phyloP scores from a whole-genome alignment of 768 basidiomycete species.

The Lactarius vividus region DNA sequence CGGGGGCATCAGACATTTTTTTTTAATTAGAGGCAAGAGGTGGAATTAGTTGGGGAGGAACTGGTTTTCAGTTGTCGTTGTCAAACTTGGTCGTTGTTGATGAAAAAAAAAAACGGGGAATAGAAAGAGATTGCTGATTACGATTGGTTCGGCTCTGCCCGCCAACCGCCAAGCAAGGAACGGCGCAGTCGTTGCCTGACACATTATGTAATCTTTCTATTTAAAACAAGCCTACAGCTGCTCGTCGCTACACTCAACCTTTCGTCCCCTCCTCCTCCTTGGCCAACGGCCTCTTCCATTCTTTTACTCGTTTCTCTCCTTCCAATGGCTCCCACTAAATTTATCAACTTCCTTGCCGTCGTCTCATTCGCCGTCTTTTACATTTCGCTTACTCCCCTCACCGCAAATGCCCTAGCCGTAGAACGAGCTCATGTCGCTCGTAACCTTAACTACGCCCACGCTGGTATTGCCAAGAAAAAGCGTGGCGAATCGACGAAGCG shows the following conservation, averaged over 20 bases:
- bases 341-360: conserved; percentile 58
- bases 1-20: conserved; percentile 89
- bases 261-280: neutral
- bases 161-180: neutral
- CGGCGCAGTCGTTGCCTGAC: conserved; percentile 4
- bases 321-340: conserved; percentile 48
- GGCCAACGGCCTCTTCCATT: conserved; percentile 11
- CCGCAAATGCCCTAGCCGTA: conserved; percentile 53
- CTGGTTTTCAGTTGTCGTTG: conserved; percentile 77
- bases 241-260: neutral
- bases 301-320: conserved; percentile 5
- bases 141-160: conserved; percentile 15
- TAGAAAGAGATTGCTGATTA: conserved; percentile 30
- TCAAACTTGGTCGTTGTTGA: conserved; percentile 72
- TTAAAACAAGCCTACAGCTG: neutral
- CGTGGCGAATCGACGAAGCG: conserved; percentile 41
- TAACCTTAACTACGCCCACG: conserved; percentile 44
- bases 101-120: conserved; percentile 44
- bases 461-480: conserved; percentile 50
- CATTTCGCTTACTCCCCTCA: conserved; percentile 45
- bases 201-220: conserved; percentile 6
- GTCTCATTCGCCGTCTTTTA: conserved; percentile 56
- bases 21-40: conserved; percentile 51
- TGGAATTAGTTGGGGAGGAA: conserved; percentile 50
- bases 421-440: conserved; percentile 42